Evolutionary conservation across 106 monocot genomes (phyloP), one percentile per base, ranked within the genome.

Genomic region (Acanthochlamys bracteata): DNA sequence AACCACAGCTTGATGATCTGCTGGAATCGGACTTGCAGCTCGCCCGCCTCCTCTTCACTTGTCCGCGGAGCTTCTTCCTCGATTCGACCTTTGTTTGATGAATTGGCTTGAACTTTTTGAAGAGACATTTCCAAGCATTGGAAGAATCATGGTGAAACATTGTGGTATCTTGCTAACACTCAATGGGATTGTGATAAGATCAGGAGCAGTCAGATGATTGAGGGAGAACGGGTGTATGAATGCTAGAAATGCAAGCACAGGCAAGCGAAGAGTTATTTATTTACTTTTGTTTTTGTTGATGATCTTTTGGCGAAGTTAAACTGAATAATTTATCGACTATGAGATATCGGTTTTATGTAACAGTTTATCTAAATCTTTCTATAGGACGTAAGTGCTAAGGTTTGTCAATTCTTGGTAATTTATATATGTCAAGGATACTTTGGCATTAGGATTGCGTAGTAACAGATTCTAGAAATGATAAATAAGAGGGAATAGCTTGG

Each of bases 41-140:
- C 67, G 85, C 85, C 20, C 74, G 83, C 63, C 61, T 65, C 43
- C 83, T 99, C 75, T 89, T 81, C 76, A 72, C 80, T 39, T 60
- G 59, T 0, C 92, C 98, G 10, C 76, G 20, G 66, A 72, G 20
- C 61, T 83, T 57, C 76, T 99, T 46, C 77, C 76, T 21, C 51
- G 70, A 69, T 86, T 99, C 64, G 89, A 99, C 67, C 53, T 49
- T 12, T 49, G 12, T 49, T 49, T 14, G 49, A 10, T 4, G 49
- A 10, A 49, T 49, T 43, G 43, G 43, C 43, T 13, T 43, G 7
- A 8, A 33, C 33, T 61, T 11, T 22, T 16, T 65, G 43, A 70
- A 99, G 92, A 99, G 73, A 79, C 85, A 26, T 99, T 79, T 60
- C 98, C 92, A 21, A 83, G 79, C 41, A 92, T 99, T 65, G 98